Evolutionary conservation across 1,139 yeast species (phyloP), one percentile per base, ranked within the genome.

Genomic region (Sugiyamaella japonica): DNA sequence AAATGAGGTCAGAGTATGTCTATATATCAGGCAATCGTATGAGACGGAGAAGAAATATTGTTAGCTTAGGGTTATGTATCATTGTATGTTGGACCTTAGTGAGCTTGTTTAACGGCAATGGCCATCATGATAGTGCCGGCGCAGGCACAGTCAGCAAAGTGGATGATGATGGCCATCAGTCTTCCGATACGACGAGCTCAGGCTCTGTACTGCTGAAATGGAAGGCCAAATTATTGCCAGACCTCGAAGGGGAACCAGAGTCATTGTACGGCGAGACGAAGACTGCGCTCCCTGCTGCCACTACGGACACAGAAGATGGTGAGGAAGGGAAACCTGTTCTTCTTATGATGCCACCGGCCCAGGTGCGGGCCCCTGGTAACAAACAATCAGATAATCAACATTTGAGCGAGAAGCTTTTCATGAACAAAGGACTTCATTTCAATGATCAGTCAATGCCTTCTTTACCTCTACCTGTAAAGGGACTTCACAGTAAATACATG

Each of bases 331-430:
- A 47, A 17, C 32, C 32, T 10, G 48, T 16, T 20, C 39, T 16
- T 20, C 39, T 39, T 9, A 39, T 44, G n/a, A 17, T 34, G 17
- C 10, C 48, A 13, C 43, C 43, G n/a, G 50, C 37, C 28, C 50
- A 37, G 25, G 50, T 25, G 15, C 50, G 28, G 13, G 50, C 15
- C 7, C 43, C 37, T 15, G 23, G 29, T 9, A 36, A 23, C 25
- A 34, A 17, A 8, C 31, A 32, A n/a, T 23, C 34, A 8, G 16
- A 46, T 28, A 41, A 23, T 16, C 34, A 28, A n/a, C 10, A 36
- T 23, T 17, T 36, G n/a, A n/a, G 23, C 7, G 36, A 46, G 3
- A 42, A 23, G 4, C n/a, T 44, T 17, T 34, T 38, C n/a, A 38
- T 38, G 20, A 41, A 17, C 17, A n/a, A 31, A 20, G 42, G 42